Evolutionary conservation across 768 basidiomycete species (phyloP), one percentile per base, ranked within the genome.

Genomic region (Rhodocollybia butyracea): DNA sequence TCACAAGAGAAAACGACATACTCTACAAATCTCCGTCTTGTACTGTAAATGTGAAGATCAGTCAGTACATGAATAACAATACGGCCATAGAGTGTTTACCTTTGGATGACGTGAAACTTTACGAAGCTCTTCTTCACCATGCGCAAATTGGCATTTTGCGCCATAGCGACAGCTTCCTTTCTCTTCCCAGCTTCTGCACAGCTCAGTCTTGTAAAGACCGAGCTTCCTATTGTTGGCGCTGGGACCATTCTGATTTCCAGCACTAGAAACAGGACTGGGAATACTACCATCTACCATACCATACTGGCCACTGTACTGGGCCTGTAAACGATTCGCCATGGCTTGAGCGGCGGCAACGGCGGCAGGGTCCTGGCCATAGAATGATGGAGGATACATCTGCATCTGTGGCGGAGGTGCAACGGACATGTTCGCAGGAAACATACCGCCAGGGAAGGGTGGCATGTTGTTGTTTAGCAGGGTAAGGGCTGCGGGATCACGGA

Each of bases 21-120:
- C 90, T 75, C 91, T 84, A 69, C 92, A 95, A 60, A 94, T 92
- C 70, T 95, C 92, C 10, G 93, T 94, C 72, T 95, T 95, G 72
- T 94, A 94, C 91, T 90, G 52, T 27, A 54, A 54, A n/a, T n/a
- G n/a, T n/a, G 54, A 59, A 31, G 31, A 60, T 43, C 59, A 48
- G 41, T 69, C 34, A 68, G 59, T 34, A 46, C 57, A 46, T 34
- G 11, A n/a, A 36, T 7, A 34, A 1, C 38, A 12, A 32, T 32
- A 1, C 15, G 8, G 40, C 5, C 6, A 27, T 5, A 32, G 30
- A 39, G 57, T 24, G 61, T 77, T 59, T 64, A 91, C 91, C 82
- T 94, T 95, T 42, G 93, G 93, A 68, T 95, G 92, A 60, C 92
- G 81, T 60, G 86, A 69, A n/a, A 94, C 90, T 54, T 80, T 84